phyloP scores from a whole-genome alignment of 23 red algal species.

The Cyanidium caldarium region DNA sequence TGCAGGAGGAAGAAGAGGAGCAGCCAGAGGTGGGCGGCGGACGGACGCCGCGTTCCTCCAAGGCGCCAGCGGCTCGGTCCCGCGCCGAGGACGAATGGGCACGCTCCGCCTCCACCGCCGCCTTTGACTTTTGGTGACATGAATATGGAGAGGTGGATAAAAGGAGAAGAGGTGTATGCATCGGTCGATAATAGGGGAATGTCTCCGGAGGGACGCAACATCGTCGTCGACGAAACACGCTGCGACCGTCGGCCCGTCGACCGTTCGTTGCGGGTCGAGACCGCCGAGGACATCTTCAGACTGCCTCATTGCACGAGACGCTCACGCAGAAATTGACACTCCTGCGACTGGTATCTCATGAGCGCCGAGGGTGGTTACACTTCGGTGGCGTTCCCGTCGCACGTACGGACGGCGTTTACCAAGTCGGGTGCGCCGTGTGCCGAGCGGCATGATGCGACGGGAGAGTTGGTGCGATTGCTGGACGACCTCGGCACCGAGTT shows the following conservation, averaged over 20 bases:
- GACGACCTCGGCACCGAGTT: conserved; percentile 80
- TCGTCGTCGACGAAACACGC: too few relatives aligned
- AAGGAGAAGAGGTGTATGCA: too few relatives aligned
- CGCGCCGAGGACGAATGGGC: not conserved
- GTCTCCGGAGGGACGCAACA: too few relatives aligned
- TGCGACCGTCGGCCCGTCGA: too few relatives aligned
- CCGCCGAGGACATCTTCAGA: too few relatives aligned
- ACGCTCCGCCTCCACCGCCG: not conserved
- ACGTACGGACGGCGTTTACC: conserved; percentile 68
- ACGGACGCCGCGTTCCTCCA: not conserved
- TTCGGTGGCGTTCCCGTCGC: conserved; percentile 48
- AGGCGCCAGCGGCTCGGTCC: not conserved
- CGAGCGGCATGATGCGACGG: conserved; percentile 39
- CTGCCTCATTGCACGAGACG: too few relatives aligned
- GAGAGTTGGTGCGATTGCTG: conserved; percentile 88
- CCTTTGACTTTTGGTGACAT: not conserved
- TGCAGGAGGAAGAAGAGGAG: not conserved
- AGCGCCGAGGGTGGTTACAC: too few relatives aligned
- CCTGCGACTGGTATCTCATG: too few relatives aligned
- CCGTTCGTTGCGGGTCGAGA: too few relatives aligned
- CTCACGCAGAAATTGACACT: too few relatives aligned
- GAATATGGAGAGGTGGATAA: too few relatives aligned
- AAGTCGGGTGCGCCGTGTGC: conserved; percentile 16
- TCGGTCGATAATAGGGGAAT: too few relatives aligned
- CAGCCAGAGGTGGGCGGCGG: not conserved